Evolutionary conservation across 257 asterid genomes (phyloP).

Genomic region (Nicotiana benthamiana): DNA sequence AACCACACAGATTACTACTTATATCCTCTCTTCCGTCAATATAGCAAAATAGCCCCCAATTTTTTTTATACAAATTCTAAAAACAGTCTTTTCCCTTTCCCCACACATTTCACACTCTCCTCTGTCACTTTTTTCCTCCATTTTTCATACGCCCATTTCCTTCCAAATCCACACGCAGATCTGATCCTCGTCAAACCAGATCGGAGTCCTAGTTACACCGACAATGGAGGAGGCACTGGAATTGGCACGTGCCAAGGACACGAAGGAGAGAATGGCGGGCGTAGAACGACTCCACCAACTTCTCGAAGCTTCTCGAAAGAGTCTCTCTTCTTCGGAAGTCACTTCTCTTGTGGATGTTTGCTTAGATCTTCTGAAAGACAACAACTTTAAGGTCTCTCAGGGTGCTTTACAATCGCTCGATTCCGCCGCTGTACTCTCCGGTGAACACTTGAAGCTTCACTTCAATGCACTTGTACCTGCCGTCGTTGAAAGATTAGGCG

Average conservation of each 20-base stretch:
- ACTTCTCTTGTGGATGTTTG: slow-evolving; percentile 80
- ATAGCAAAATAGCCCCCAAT: slow-evolving; percentile 21
- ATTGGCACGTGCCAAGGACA: slow-evolving; percentile 93
- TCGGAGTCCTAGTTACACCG: slow-evolving; percentile 32
- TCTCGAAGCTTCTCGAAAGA: slow-evolving; percentile 82
- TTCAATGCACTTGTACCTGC: slow-evolving; percentile 92
- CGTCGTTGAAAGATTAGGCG: slow-evolving; percentile 90
- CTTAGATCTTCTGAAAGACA: slow-evolving; percentile 94
- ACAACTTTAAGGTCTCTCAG: slow-evolving; percentile 88
- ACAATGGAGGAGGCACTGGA: slow-evolving; percentile 95
- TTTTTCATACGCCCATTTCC: background rate
- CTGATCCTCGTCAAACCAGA: slow-evolving; percentile 32
- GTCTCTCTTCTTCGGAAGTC: slow-evolving; percentile 66
- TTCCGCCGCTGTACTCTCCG: slow-evolving; percentile 94
- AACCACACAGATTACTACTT: slow-evolving; percentile 12
- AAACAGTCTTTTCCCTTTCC: slow-evolving; percentile 7
- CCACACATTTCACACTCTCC: slow-evolving; percentile 12
- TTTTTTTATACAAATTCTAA: slow-evolving; percentile 10
- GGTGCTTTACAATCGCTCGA: slow-evolving; percentile 95
- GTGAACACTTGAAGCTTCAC: slow-evolving; percentile 92
- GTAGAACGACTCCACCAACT: slow-evolving; percentile 91
- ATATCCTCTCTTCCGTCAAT: slow-evolving; percentile 27
- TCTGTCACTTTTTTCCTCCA: slow-evolving; percentile 10
- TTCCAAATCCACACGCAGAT: slow-evolving; percentile 18
- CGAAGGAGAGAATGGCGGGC: slow-evolving; percentile 99